A percentile compares a stretch with the other conserved stretches of the same genome.
Evolutionary conservation across 2,329 filamentous ascomycete genomes (phyloP).

Genomic region (Phyllosticta paracitricarpa): DNA sequence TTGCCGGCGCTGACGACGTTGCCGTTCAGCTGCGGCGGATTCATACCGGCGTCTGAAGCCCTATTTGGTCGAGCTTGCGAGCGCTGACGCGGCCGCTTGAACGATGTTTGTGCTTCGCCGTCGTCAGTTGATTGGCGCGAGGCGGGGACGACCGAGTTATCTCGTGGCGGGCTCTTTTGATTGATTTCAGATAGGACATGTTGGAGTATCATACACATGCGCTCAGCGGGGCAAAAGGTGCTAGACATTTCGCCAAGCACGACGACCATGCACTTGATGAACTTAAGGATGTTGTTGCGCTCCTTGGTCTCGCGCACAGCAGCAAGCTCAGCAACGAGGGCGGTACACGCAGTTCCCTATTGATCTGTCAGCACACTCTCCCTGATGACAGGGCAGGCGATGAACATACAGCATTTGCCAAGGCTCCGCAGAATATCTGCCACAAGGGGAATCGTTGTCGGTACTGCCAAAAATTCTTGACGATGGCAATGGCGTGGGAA

Average conservation of each 20-base stretch:
- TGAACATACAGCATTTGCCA: conserved; percentile 39
- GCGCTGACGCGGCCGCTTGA: not conserved
- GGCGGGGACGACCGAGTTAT: not conserved
- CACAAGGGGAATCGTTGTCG: conserved; percentile 42
- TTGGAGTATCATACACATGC: conserved; percentile 44
- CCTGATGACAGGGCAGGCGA: not conserved
- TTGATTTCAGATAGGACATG: conserved; percentile 43
- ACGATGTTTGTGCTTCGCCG: not conserved
- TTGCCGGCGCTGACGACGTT: not conserved
- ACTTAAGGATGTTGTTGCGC: conserved; percentile 35
- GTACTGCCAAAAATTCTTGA: conserved; percentile 47
- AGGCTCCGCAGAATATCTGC: conserved; percentile 41
- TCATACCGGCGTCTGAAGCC: not conserved
- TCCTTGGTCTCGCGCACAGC: conserved; percentile 30
- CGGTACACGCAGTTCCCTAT: conserved; percentile 44
- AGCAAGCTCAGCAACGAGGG: conserved; percentile 40
- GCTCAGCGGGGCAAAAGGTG: conserved; percentile 44
- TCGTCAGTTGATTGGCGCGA: not conserved
- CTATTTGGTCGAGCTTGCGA: not conserved
- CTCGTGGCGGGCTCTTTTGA: conserved; percentile 14
- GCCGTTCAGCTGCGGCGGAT: not conserved
- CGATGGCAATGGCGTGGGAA: conserved; percentile 44
- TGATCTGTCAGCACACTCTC: conserved; percentile 6
- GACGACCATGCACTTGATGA: conserved; percentile 44
- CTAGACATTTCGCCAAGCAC: conserved; percentile 44